Conservation (phyloP, 768 basidiomycete genomes). For the Ramaria rubella region DNA sequence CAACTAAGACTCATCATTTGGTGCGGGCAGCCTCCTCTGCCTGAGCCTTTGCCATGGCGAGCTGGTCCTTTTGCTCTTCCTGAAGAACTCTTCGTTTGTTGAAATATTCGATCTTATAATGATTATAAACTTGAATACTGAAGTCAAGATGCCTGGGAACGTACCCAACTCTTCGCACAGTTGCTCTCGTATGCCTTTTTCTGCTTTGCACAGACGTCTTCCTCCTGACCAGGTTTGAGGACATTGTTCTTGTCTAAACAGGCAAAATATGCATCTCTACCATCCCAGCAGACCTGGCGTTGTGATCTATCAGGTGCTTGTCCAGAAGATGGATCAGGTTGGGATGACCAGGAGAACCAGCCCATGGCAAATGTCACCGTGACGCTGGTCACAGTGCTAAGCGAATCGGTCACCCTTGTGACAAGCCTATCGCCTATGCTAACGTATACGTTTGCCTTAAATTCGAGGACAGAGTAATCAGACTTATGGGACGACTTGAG, state of each 20-base stretch:
- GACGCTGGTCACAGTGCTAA: no score
- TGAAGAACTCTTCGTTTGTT: slow-evolving; percentile 83
- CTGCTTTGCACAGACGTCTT: slow-evolving; percentile 49
- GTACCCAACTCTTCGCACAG: slow-evolving; percentile 88
- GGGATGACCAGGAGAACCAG: slow-evolving; percentile 7
- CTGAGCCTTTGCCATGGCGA: slow-evolving; percentile 41
- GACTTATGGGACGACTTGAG: background rate
- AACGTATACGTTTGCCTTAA: background rate
- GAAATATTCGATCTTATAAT: slow-evolving; percentile 80
- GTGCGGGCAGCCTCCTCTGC: slow-evolving; percentile 20
- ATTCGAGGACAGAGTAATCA: background rate
- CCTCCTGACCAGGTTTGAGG: slow-evolving; percentile 70
- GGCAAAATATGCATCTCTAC: slow-evolving; percentile 74
- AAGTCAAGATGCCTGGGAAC: slow-evolving; percentile 22
- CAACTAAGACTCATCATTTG: background rate
- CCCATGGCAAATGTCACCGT: background rate
- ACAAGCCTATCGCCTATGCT: no score
- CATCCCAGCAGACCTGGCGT: slow-evolving; percentile 62
- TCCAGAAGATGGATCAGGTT: background rate
- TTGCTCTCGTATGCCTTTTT: slow-evolving; percentile 56
- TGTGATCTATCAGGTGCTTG: slow-evolving; percentile 7
- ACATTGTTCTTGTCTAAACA: slow-evolving; percentile 71
- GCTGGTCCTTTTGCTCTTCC: slow-evolving; percentile 68
- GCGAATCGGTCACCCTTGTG: no score
- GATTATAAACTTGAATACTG: background rate